Percentiles rank a stretch among this genome's conserved stretches.
Conservation (phyloP, 208 protist species). For the Histomonas meleagridis region DNA sequence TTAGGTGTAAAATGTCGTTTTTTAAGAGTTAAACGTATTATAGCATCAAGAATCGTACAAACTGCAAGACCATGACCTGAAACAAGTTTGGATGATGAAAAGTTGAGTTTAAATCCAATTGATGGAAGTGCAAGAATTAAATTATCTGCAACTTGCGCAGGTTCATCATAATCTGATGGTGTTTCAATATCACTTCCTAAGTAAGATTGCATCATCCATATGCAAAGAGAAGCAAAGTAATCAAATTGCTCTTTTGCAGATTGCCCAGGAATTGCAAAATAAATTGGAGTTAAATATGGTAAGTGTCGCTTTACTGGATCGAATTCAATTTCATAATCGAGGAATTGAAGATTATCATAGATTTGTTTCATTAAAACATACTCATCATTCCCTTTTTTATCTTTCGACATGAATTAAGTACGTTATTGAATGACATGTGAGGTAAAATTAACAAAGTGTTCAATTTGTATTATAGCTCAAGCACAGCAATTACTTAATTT, state of each 20-base stretch:
- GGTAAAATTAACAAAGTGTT: too few relatives aligned
- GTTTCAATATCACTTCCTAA: neutral
- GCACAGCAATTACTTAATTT: too few relatives aligned
- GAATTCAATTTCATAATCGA: neutral
- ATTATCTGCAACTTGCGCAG: neutral
- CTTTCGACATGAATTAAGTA: too few relatives aligned
- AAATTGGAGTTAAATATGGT: neutral
- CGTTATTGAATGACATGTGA: too few relatives aligned
- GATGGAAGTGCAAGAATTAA: neutral
- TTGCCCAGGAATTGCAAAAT: slow-evolving; percentile 19
- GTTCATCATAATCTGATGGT: slow-evolving; percentile 29
- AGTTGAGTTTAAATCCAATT: neutral
- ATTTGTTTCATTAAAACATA: neutral
- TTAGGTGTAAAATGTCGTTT: neutral
- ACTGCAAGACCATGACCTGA: neutral
- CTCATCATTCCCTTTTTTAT: neutral
- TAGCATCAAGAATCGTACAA: neutral
- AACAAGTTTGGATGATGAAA: neutral
- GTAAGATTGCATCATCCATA: slow-evolving; percentile 20
- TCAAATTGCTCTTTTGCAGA: slow-evolving; percentile 28
- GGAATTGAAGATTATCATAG: neutral
- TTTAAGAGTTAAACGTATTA: neutral
- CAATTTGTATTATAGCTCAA: too few relatives aligned
- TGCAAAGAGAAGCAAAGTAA: neutral
- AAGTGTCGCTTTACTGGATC: slow-evolving; percentile 8